These are phyloP conservation scores for Musa troglodytarum DNA, from an alignment of 176 grass and related monocot species.

Conservation along the genomic window DNA sequence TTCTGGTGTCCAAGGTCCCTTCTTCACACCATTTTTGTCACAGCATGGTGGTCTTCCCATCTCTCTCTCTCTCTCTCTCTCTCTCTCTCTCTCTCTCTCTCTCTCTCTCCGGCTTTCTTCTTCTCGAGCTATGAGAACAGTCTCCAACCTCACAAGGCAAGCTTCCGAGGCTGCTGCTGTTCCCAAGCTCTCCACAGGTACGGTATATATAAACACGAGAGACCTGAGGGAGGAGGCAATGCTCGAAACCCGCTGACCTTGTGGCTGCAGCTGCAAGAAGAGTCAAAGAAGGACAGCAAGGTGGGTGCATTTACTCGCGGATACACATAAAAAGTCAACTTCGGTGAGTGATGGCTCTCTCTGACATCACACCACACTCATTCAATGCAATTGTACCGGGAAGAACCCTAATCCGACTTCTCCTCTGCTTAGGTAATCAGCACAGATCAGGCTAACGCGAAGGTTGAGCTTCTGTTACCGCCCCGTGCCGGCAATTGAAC, in stretches of 20 bases:
- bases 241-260: too few relatives aligned
- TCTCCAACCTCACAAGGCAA: too few relatives aligned
- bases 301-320: slow-evolving; percentile 23
- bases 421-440: background rate
- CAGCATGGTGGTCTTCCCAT: slow-evolving; percentile 95
- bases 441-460: too few relatives aligned
- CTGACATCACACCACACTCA: slow-evolving; percentile 18
- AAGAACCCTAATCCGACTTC: slow-evolving; percentile 4
- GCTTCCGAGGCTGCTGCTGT: too few relatives aligned
- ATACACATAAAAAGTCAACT: slow-evolving; percentile 25
- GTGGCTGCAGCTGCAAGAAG: slow-evolving; percentile 4
- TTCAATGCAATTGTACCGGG: slow-evolving; percentile 28
- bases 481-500: too few relatives aligned
- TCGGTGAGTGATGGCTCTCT: slow-evolving; percentile 1
- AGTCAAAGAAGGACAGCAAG: slow-evolving; percentile 29
- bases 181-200: too few relatives aligned
- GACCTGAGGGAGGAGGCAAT: too few relatives aligned
- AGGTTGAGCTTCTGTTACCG: too few relatives aligned
- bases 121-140: background rate
- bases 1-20: slow-evolving; percentile 91
- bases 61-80: background rate
- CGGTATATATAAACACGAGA: too few relatives aligned
- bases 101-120: too few relatives aligned
- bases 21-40: slow-evolving; percentile 81
- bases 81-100: too few relatives aligned